Conservation (phyloP, 2,329 filamentous ascomycete genomes). For the Cadophora malorum region DNA sequence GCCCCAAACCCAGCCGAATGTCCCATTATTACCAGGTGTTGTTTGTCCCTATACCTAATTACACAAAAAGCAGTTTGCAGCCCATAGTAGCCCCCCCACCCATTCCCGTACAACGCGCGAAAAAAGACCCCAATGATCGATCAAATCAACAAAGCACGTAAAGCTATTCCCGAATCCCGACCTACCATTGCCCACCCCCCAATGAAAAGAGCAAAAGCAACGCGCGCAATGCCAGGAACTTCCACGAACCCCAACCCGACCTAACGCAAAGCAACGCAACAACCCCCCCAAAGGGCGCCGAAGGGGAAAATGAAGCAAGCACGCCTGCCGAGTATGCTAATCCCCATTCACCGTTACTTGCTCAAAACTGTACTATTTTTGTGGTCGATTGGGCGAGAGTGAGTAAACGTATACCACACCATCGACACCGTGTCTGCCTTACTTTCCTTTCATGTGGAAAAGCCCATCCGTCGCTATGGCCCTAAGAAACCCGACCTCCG, state of each 20-base stretch:
- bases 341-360: neutral
- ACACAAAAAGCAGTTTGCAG: slow-evolving; percentile 12
- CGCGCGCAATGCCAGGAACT: slow-evolving; percentile 8
- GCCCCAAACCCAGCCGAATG: slow-evolving; percentile 11
- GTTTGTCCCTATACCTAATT: slow-evolving; percentile 17
- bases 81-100: neutral
- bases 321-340: slow-evolving; percentile 31
- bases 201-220: neutral
- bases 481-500: slow-evolving; percentile 2
- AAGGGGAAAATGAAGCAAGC: slow-evolving; percentile 17
- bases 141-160: neutral
- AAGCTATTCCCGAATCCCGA: neutral
- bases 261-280: neutral
- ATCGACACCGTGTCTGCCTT: neutral
- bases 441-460: slow-evolving; percentile 9
- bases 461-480: slow-evolving; percentile 7
- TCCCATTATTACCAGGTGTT: slow-evolving; percentile 20
- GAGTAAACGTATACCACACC: neutral
- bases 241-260: neutral
- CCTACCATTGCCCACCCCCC: slow-evolving; percentile 1
- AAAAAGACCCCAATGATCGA: neutral
- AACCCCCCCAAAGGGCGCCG: too few relatives aligned
- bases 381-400: neutral
- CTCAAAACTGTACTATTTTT: slow-evolving; percentile 15
- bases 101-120: neutral